Conservation (phyloP, 169 alveolate genomes). For the Plasmodium coatneyi region DNA sequence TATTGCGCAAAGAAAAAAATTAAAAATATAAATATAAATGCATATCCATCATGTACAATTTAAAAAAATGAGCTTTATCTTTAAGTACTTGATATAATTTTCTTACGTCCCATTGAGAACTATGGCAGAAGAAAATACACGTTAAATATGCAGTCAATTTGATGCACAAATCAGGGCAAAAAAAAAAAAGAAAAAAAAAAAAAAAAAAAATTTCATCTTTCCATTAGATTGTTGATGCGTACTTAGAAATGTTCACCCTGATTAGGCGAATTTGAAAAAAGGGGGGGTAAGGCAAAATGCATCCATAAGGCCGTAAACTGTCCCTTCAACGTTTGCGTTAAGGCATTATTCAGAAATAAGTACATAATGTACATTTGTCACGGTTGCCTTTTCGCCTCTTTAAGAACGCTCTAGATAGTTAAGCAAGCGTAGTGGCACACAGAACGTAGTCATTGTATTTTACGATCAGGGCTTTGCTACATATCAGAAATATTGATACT, state of each 20-base stretch:
- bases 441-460: neutral
- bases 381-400: neutral
- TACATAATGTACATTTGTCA: neutral
- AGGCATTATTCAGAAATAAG: neutral
- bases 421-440: neutral
- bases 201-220: neutral
- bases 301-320: neutral
- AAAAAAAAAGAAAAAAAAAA: neutral
- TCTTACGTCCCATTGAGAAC: neutral
- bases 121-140: neutral
- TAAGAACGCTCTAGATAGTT: neutral
- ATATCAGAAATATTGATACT: neutral
- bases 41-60: neutral
- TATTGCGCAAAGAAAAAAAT: neutral
- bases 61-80: neutral
- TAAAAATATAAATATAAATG: neutral
- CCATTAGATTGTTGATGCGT: neutral
- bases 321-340: neutral
- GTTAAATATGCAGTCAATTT: neutral
- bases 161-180: neutral
- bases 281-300: neutral
- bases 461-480: neutral
- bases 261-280: neutral
- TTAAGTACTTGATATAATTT: neutral
- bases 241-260: conserved; percentile 1